Evolutionary conservation across 306 rosid species (phyloP).

Genomic region (Echinosophora koreensis): DNA sequence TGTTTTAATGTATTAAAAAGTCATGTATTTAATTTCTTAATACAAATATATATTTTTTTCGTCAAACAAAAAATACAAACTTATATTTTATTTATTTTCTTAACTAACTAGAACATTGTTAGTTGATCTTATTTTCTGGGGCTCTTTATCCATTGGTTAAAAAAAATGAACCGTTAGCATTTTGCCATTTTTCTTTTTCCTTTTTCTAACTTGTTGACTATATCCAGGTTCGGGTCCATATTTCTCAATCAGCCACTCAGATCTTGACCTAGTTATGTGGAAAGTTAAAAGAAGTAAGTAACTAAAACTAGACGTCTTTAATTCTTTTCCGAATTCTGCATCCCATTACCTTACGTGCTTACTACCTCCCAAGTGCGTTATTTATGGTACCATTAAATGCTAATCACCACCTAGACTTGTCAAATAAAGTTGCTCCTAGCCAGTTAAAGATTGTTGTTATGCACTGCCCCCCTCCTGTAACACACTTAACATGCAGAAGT

Average conservation of each 20-base stretch:
- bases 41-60: no score
- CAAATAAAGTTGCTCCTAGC: neutral
- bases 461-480: neutral
- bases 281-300: neutral
- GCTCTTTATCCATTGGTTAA: no score
- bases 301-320: neutral
- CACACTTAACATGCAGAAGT: neutral
- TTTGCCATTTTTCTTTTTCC: no score
- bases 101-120: no score
- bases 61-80: no score
- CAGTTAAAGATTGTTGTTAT: neutral
- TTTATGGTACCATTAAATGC: neutral
- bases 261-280: neutral
- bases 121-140: no score
- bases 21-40: no score
- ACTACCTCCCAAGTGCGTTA: no score
- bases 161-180: no score
- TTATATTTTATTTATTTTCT: no score
- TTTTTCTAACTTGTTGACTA: neutral
- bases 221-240: neutral
- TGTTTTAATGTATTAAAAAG: no score
- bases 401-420: neutral
- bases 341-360: no score
- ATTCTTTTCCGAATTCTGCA: neutral
- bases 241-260: neutral